A percentile compares a stretch with the other conserved stretches of the same genome.
phyloP scores from a whole-genome alignment of 805 yeast genomes.

The Cyberlindnera mississippiensis region DNA sequence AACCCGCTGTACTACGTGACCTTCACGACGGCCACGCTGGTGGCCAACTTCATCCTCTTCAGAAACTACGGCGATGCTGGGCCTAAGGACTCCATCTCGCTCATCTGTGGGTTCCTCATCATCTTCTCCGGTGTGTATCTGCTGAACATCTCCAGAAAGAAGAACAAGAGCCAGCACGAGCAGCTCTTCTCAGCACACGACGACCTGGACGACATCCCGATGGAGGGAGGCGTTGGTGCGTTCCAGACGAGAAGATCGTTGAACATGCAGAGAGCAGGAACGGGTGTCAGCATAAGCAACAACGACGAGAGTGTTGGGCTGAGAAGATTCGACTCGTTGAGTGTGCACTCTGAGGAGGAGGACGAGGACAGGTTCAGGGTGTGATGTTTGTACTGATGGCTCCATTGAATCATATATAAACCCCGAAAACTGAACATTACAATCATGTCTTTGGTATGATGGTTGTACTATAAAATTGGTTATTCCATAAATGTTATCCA shows the following conservation, averaged over 20 bases:
- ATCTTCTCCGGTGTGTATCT: constrained; percentile 86
- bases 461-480: no score
- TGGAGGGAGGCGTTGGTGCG: constrained; percentile 82
- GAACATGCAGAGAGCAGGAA: constrained; percentile 49
- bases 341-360: constrained; percentile 30
- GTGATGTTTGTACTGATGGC: no score
- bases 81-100: constrained; percentile 72
- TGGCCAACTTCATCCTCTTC: constrained; percentile 82
- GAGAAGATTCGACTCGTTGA: constrained; percentile 61
- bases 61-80: constrained; percentile 84
- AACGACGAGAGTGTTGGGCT: constrained; percentile 48
- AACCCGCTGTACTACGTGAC: constrained; percentile 89
- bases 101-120: constrained; percentile 79
- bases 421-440: no score
- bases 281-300: constrained; percentile 28
- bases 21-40: constrained; percentile 82
- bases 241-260: constrained; percentile 73
- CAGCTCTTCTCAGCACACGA: constrained; percentile 40
- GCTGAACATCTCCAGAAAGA: constrained; percentile 71
- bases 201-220: constrained; percentile 66
- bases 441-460: no score
- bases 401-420: no score
- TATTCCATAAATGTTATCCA: no score
- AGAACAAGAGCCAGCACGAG: constrained; percentile 41
- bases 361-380: constrained; percentile 33